A percentile compares a stretch with the other conserved stretches of the same genome.
Conservation (phyloP, 2,329 filamentous ascomycete species). For the Colletotrichum lini region DNA sequence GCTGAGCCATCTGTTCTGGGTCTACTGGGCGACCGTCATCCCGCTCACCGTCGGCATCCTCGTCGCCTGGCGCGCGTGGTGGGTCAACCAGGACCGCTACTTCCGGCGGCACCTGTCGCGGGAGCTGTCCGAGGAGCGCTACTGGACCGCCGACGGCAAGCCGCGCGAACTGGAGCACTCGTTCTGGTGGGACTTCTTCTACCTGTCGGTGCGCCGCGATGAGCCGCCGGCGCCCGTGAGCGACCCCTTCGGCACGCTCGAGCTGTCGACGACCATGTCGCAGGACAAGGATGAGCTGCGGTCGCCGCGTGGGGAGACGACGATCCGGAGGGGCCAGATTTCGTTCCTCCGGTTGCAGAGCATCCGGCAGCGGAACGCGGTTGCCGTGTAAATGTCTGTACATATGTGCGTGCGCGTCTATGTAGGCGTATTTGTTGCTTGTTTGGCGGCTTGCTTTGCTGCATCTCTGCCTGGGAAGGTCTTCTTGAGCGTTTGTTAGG, state of each 20-base stretch:
- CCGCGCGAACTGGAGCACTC: constrained; percentile 59
- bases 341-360: constrained; percentile 37
- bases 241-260: constrained; percentile 27
- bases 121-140: constrained; percentile 63
- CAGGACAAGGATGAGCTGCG: constrained; percentile 37
- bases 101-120: constrained; percentile 61
- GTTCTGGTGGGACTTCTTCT: constrained; percentile 61
- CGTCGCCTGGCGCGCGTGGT: constrained; percentile 61
- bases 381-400: constrained; percentile 29
- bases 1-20: constrained; percentile 60
- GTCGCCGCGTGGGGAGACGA: constrained; percentile 30
- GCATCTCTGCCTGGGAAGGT: neutral
- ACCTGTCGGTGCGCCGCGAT: constrained; percentile 54
- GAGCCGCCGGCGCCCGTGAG: constrained; percentile 43
- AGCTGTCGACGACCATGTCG: constrained; percentile 31
- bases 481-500: neutral
- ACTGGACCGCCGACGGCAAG: constrained; percentile 61
- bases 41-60: constrained; percentile 61
- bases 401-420: too few relatives aligned
- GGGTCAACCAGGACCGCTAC: constrained; percentile 63
- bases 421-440: neutral
- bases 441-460: neutral
- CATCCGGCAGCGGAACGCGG: constrained; percentile 31
- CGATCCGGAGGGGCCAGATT: constrained; percentile 33
- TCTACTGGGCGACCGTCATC: constrained; percentile 62